Conservation (phyloP, 495 filamentous ascomycete species). For the Daldinia decipiens region DNA sequence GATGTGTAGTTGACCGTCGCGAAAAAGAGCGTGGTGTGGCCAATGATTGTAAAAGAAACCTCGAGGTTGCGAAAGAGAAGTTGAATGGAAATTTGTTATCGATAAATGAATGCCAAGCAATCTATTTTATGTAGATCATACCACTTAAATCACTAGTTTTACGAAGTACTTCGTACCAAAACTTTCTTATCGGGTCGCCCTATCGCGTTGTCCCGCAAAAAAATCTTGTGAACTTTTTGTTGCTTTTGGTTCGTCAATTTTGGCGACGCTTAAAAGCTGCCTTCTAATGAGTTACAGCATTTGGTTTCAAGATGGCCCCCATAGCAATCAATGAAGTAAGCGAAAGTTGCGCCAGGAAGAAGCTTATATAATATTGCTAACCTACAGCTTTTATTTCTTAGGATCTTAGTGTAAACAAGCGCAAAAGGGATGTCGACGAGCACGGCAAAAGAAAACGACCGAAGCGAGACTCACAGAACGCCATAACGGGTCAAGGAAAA, state of each 20-base stretch:
- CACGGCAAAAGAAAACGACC: constrained; percentile 39
- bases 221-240: constrained; percentile 39
- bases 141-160: neutral
- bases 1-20: constrained; percentile 3
- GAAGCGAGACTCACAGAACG: constrained; percentile 29
- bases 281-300: neutral
- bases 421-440: constrained; percentile 43
- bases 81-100: constrained; percentile 23
- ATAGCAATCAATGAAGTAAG: constrained; percentile 35
- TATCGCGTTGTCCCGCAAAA: constrained; percentile 45
- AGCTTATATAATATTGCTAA: constrained; percentile 1
- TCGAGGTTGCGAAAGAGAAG: constrained; percentile 6
- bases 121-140: neutral
- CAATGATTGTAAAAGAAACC: constrained; percentile 2
- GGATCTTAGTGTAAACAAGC: constrained; percentile 34
- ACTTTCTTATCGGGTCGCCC: constrained; percentile 37
- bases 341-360: neutral
- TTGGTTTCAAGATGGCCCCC: constrained; percentile 36
- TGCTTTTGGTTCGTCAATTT: constrained; percentile 13
- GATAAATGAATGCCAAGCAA: constrained; percentile 24
- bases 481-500: constrained; percentile 1
- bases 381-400: constrained; percentile 13
- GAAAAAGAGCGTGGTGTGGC: neutral
- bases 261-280: constrained; percentile 15
- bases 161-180: too few species aligned